Evolutionary conservation across 768 basidiomycete genomes (phyloP).

Genomic region (Lentinula raphanica): DNA sequence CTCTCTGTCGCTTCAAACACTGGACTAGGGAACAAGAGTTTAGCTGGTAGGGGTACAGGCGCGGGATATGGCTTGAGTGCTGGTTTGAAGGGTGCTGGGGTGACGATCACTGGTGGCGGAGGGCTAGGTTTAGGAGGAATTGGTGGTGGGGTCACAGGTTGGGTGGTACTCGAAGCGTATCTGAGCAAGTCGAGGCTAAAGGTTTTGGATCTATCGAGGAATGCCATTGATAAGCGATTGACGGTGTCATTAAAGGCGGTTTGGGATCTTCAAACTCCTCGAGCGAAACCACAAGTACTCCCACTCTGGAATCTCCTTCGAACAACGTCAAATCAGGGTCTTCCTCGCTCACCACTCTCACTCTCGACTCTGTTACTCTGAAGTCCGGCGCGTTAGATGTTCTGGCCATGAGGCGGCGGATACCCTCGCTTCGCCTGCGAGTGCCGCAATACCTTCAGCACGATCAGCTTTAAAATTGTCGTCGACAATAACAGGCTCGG

Average conservation of each 20-base stretch:
- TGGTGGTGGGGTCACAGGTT: not conserved
- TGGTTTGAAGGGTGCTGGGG: not conserved
- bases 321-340: not conserved
- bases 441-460: conserved; percentile 14
- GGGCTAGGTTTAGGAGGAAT: too few relatives aligned
- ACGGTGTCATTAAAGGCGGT: conserved; percentile 23
- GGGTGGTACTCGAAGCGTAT: conserved; percentile 2
- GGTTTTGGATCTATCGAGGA: conserved; percentile 72
- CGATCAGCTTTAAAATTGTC: conserved; percentile 12
- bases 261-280: not conserved
- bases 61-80: conserved; percentile 32
- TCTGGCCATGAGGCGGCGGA: conserved; percentile 5
- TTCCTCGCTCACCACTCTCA: not conserved
- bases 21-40: conserved; percentile 52
- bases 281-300: not conserved
- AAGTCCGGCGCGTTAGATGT: not conserved
- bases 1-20: conserved; percentile 85
- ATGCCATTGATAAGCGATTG: conserved; percentile 70
- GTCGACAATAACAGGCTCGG: conserved; percentile 16
- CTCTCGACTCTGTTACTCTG: not conserved
- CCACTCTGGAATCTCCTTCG: not conserved
- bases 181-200: not conserved
- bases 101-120: not conserved
- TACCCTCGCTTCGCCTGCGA: conserved; percentile 20
- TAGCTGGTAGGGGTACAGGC: conserved; percentile 76